A percentile compares a stretch with the other conserved stretches of the same genome.
These are phyloP conservation scores for Styphnolobium japonicum DNA, from an alignment of 306 rosid species.

Conservation along the genomic window DNA sequence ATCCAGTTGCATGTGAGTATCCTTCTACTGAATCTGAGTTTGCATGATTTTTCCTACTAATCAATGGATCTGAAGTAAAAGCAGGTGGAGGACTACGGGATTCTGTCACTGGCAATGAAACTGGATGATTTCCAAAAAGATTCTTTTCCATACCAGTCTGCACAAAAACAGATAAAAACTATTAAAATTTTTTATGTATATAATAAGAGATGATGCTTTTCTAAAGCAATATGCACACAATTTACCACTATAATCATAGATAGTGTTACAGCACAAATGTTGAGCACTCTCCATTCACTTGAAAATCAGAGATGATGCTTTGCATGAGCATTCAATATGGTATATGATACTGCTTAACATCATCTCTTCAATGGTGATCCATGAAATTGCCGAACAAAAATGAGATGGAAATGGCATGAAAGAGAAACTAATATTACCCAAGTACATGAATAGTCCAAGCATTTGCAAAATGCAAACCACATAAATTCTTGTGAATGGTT, in stretches of 20 bases:
- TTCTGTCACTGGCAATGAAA: constrained; percentile 60
- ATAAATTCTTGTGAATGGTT: constrained; percentile 8
- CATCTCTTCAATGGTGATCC: not conserved
- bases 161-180: constrained; percentile 30
- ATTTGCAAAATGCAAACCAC: constrained; percentile 7
- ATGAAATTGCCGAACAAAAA: constrained; percentile 3
- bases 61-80: constrained; percentile 81
- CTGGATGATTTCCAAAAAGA: constrained; percentile 90
- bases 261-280: constrained; percentile 11
- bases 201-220: not conserved
- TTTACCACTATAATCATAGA: constrained; percentile 12
- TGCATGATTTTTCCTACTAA: constrained; percentile 45
- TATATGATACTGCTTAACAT: constrained; percentile 2
- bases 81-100: constrained; percentile 85
- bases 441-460: not conserved
- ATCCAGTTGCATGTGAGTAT: constrained; percentile 43
- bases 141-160: constrained; percentile 97
- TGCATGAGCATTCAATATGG: not conserved
- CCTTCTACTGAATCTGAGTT: constrained; percentile 48
- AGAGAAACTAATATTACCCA: constrained; percentile 6
- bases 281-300: not conserved
- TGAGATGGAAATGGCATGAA: constrained; percentile 4
- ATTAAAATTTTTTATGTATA: not conserved
- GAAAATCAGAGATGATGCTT: not conserved
- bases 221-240: not conserved